phyloP scores from a whole-genome alignment of 805 yeast species.

The Teunomyces tritomae region DNA sequence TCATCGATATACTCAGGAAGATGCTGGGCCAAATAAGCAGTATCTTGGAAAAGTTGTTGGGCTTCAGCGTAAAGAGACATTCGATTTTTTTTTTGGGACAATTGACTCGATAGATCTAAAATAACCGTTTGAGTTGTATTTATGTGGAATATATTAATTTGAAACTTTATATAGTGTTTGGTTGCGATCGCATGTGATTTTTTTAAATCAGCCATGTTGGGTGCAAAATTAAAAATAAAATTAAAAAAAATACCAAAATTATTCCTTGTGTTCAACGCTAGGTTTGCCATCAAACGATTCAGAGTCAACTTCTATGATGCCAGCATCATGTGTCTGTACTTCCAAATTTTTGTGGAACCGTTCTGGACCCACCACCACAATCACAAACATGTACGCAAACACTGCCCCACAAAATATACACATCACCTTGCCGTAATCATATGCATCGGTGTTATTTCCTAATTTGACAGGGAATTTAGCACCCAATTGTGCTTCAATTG shows the following conservation, averaged over 20 bases:
- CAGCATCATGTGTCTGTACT: neutral
- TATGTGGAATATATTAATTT: no score
- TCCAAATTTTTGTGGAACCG: slow-evolving; percentile 36
- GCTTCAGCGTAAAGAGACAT: slow-evolving; percentile 8
- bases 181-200: slow-evolving; percentile 6
- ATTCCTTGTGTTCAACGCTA: neutral
- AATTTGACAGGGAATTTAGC: slow-evolving; percentile 51
- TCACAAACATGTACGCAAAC: slow-evolving; percentile 48
- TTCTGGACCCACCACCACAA: slow-evolving; percentile 59
- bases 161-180: neutral
- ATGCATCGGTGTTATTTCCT: slow-evolving; percentile 19
- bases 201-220: neutral
- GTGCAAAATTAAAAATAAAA: neutral
- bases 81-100: neutral
- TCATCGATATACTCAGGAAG: slow-evolving; percentile 19
- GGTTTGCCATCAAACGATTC: neutral
- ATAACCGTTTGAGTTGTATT: neutral
- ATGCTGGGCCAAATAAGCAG: slow-evolving; percentile 18
- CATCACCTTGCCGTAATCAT: slow-evolving; percentile 71
- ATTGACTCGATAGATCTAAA: neutral
- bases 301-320: neutral
- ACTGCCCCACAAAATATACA: slow-evolving; percentile 67
- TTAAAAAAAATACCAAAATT: neutral
- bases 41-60: slow-evolving; percentile 11
- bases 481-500: slow-evolving; percentile 67